Conservation (phyloP, 805 yeast genomes). For the Hermanozyma aechmeae region DNA sequence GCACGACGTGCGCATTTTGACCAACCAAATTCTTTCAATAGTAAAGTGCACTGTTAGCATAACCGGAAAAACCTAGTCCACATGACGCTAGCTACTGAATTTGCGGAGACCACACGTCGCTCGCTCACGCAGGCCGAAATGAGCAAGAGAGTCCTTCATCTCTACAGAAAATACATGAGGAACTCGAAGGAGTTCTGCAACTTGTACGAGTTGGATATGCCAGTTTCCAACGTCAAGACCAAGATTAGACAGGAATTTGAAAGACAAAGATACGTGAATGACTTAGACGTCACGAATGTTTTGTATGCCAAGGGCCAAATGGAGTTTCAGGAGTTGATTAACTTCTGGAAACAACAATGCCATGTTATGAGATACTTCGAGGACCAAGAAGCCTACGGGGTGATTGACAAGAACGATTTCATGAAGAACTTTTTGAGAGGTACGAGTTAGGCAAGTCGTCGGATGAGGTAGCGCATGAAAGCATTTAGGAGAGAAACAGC, state of each 20-base stretch:
- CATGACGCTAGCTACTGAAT: constrained; percentile 55
- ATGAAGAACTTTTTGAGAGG: constrained; percentile 70
- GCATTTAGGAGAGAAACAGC: too few species aligned
- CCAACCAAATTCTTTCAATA: constrained; percentile 11
- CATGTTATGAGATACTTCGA: constrained; percentile 79
- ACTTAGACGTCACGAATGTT: constrained; percentile 56
- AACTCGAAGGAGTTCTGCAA: constrained; percentile 51
- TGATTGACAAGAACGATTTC: constrained; percentile 50
- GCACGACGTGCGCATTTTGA: constrained; percentile 7
- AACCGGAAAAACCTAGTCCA: background rate
- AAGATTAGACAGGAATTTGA: constrained; percentile 86
- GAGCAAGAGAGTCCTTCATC: constrained; percentile 51
- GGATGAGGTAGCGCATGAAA: too few species aligned
- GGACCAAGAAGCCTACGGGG: constrained; percentile 48
- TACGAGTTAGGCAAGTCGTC: too few species aligned
- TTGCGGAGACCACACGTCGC: constrained; percentile 72
- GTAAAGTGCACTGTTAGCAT: background rate
- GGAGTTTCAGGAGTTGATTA: constrained; percentile 90
- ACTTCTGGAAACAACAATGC: constrained; percentile 78
- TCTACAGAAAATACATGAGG: constrained; percentile 67
- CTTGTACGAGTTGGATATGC: constrained; percentile 66
- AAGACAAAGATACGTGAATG: constrained; percentile 67
- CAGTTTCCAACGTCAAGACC: constrained; percentile 70
- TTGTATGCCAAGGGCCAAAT: constrained; percentile 76
- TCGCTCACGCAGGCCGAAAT: constrained; percentile 54